These are phyloP conservation scores for Acanthamoeba rhysodes DNA, from an alignment of 208 protist species.

Conservation along the genomic window DNA sequence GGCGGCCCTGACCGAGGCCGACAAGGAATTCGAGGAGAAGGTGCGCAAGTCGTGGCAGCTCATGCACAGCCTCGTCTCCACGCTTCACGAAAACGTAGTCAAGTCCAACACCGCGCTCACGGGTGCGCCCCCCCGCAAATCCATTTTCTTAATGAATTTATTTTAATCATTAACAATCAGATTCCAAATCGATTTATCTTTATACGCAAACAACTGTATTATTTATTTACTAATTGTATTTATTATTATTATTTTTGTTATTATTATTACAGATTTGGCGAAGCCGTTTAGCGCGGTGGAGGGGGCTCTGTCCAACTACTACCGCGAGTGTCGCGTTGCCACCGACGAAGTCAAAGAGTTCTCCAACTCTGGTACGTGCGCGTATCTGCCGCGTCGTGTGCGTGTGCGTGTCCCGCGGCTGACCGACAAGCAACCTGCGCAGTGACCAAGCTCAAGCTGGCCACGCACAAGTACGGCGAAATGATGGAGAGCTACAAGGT, in stretches of 20 bases:
- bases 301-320: conserved; percentile 6
- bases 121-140: background rate
- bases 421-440: background rate
- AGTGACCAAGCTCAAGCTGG: conserved; percentile 46
- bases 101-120: conserved; percentile 46
- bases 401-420: background rate
- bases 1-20: conserved; percentile 56
- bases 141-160: background rate
- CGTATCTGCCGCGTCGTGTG: background rate
- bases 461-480: conserved; percentile 66
- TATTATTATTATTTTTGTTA: background rate
- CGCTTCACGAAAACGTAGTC: conserved; percentile 33
- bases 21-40: conserved; percentile 69
- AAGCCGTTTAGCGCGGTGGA: conserved; percentile 4
- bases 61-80: conserved; percentile 50
- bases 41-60: conserved; percentile 42
- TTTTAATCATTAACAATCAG: background rate
- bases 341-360: conserved; percentile 37
- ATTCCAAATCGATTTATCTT: too few relatives aligned
- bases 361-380: conserved; percentile 18
- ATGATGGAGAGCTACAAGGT: conserved; percentile 54
- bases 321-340: conserved; percentile 23
- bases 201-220: too few relatives aligned
- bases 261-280: background rate
- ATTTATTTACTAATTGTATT: background rate